Evolutionary conservation across 2,329 filamentous ascomycete species (phyloP).

Genomic region (Pseudogymnoascus sp.): DNA sequence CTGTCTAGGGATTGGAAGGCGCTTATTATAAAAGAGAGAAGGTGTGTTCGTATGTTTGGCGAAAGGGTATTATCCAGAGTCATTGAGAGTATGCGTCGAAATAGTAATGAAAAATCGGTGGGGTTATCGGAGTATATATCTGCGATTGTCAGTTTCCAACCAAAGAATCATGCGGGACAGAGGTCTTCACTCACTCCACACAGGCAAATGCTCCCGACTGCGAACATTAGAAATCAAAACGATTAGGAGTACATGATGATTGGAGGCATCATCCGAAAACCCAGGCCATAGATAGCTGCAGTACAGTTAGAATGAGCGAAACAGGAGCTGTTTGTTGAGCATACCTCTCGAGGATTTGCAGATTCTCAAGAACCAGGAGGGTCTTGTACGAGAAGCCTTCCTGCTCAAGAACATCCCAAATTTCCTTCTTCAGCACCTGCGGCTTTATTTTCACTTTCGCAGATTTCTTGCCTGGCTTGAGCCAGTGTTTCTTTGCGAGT

Average conservation of each 20-base stretch:
- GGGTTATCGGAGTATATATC: slow-evolving; percentile 69
- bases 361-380: slow-evolving; percentile 74
- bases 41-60: slow-evolving; percentile 61
- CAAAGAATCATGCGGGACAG: neutral
- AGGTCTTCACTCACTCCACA: slow-evolving; percentile 58
- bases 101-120: slow-evolving; percentile 78
- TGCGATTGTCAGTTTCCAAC: slow-evolving; percentile 28
- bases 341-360: slow-evolving; percentile 81
- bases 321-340: slow-evolving; percentile 15
- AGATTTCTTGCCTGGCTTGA: slow-evolving; percentile 53
- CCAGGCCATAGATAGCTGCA: slow-evolving; percentile 86
- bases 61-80: slow-evolving; percentile 64
- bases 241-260: slow-evolving; percentile 83
- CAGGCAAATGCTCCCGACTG: slow-evolving; percentile 73
- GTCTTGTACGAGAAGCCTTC: slow-evolving; percentile 71
- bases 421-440: slow-evolving; percentile 73
- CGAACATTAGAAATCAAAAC: slow-evolving; percentile 83
- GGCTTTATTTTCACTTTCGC: slow-evolving; percentile 65
- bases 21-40: slow-evolving; percentile 83
- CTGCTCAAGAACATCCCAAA: slow-evolving; percentile 83
- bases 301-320: slow-evolving; percentile 17
- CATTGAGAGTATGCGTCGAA: slow-evolving; percentile 83
- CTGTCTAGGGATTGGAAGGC: slow-evolving; percentile 93
- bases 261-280: slow-evolving; percentile 79
- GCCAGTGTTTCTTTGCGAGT: slow-evolving; percentile 79